Percentiles rank a stretch among this genome's conserved stretches.
phyloP scores from a whole-genome alignment of 257 asterid species.

The Capsicum rhomboideum region DNA sequence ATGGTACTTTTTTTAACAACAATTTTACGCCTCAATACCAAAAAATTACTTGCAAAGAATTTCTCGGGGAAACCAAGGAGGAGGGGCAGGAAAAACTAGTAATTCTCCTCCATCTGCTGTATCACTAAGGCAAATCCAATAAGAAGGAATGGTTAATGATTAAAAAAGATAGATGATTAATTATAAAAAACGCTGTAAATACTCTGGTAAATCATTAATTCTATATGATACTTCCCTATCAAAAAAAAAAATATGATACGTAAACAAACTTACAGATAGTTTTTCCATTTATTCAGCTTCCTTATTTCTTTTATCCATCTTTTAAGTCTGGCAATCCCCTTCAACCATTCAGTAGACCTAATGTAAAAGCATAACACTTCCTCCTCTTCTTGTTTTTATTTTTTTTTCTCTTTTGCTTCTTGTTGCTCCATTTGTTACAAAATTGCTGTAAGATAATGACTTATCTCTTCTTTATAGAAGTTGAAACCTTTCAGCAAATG shows the following conservation, averaged over 20 bases:
- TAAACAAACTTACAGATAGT: background rate
- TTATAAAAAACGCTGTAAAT: background rate
- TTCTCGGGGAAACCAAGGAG: background rate
- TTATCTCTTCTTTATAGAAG: background rate
- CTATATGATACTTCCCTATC: background rate
- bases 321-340: background rate
- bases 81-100: background rate
- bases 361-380: background rate
- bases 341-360: background rate
- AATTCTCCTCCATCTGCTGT: background rate
- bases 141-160: background rate
- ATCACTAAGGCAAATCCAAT: background rate
- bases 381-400: background rate
- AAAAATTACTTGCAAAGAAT: background rate
- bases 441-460: background rate
- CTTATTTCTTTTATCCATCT: background rate
- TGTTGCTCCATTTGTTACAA: background rate
- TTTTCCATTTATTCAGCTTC: background rate
- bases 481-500: background rate
- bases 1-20: background rate
- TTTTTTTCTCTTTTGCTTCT: background rate
- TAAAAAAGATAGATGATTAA: background rate
- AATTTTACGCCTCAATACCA: background rate
- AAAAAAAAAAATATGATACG: background rate
- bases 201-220: background rate